Conservation (phyloP, 768 basidiomycete genomes). For the Pleurotus pulmonarius region DNA sequence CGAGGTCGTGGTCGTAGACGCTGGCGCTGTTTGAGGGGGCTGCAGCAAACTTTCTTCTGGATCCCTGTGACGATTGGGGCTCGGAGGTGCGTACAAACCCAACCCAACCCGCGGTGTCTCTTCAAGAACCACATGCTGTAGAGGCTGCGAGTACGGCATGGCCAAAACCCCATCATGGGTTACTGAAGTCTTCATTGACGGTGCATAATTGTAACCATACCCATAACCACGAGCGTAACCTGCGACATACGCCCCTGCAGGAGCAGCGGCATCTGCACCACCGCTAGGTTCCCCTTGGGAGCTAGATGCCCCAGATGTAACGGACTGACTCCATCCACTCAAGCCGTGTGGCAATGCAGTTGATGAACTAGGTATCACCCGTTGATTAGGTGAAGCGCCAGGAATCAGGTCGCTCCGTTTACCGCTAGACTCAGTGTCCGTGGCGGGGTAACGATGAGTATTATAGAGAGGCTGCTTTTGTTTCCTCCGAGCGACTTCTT, state of each 20-base stretch:
- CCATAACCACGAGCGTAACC: conserved; percentile 33
- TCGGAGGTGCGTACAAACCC: neutral
- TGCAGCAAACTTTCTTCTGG: neutral
- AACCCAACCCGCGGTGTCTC: neutral
- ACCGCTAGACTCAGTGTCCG: conserved; percentile 4
- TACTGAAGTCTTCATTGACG: neutral
- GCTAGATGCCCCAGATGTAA: neutral
- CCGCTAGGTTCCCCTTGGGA: neutral
- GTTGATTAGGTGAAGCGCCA: conserved; percentile 26
- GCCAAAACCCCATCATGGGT: neutral
- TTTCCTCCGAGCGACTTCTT: neutral
- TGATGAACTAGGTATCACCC: conserved; percentile 22
- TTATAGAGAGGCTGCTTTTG: conserved; percentile 5
- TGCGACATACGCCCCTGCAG: conserved; percentile 27
- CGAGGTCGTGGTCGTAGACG: neutral
- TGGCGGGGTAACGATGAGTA: neutral
- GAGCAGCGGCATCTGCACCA: conserved; percentile 10
- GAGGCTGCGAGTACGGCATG: neutral
- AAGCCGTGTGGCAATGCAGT: conserved; percentile 10
- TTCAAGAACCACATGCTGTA: neutral
- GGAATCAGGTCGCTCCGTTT: conserved; percentile 26
- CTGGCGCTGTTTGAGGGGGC: conserved; percentile 2
- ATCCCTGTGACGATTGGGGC: neutral
- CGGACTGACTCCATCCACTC: conserved; percentile 5
- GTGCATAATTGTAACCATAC: conserved; percentile 25